Evolutionary conservation across 257 asterid genomes (phyloP).

Genomic region (Fraxinus pennsylvanica): DNA sequence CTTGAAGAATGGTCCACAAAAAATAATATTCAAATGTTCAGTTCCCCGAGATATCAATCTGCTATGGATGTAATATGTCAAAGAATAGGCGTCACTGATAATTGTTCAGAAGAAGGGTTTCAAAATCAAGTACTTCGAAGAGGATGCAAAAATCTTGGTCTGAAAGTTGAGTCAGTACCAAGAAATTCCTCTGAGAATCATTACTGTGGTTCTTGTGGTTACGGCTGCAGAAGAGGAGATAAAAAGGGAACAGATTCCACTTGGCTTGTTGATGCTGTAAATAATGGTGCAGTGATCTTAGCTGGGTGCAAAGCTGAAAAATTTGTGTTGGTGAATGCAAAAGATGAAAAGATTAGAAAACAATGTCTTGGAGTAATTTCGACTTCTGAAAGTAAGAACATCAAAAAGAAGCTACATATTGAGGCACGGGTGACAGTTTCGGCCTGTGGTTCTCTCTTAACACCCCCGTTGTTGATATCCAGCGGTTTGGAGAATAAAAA

Average conservation of each 20-base stretch:
- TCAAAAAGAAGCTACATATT: slow-evolving; percentile 46
- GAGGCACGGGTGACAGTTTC: slow-evolving; percentile 63
- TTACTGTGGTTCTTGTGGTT: slow-evolving; percentile 86
- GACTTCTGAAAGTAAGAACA: slow-evolving; percentile 30
- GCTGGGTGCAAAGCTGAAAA: slow-evolving; percentile 72
- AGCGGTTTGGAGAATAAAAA: slow-evolving; percentile 75
- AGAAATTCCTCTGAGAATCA: slow-evolving; percentile 72
- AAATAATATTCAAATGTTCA: slow-evolving; percentile 51
- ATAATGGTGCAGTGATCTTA: slow-evolving; percentile 65
- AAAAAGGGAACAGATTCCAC: slow-evolving; percentile 81
- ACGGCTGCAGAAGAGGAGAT: slow-evolving; percentile 84
- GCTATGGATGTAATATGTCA: slow-evolving; percentile 80
- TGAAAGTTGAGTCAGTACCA: slow-evolving; percentile 51
- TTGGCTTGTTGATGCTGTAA: slow-evolving; percentile 87
- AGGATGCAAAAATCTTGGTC: slow-evolving; percentile 76
- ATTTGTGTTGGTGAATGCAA: slow-evolving; percentile 40
- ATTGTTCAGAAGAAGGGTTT: slow-evolving; percentile 58
- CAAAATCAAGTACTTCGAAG: slow-evolving; percentile 65
- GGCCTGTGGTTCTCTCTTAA: slow-evolving; percentile 74
- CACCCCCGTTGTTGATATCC: slow-evolving; percentile 71
- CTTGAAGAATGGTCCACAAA: slow-evolving; percentile 73
- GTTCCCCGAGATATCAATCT: slow-evolving; percentile 49
- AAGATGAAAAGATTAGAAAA: slow-evolving; percentile 32
- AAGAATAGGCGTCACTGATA: slow-evolving; percentile 71
- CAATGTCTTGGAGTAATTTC: slow-evolving; percentile 74